These are phyloP conservation scores for Anthracocystis walkeri DNA, from an alignment of 1,284 basidiomycete genomes.

Conservation along the genomic window DNA sequence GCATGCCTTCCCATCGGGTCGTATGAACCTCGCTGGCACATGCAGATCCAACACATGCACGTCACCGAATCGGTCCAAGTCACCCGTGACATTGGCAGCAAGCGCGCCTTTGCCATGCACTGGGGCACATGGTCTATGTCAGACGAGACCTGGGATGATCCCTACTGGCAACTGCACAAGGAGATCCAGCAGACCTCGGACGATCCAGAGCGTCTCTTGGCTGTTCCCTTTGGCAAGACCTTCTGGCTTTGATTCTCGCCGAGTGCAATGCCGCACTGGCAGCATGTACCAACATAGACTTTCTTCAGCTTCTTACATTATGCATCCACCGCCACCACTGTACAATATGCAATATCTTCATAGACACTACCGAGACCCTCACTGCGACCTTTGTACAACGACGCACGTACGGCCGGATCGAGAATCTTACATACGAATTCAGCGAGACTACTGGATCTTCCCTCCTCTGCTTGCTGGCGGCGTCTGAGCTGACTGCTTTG, in stretches of 20 bases:
- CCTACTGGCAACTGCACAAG: conserved; percentile 42
- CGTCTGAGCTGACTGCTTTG: not conserved
- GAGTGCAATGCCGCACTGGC: not conserved
- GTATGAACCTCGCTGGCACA: conserved; percentile 63
- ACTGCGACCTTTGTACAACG: not conserved
- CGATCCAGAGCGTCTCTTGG: conserved; percentile 25
- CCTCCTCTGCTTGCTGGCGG: not conserved
- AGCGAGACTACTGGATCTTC: not conserved
- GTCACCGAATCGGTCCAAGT: conserved; percentile 54
- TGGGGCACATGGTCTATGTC: conserved; percentile 73
- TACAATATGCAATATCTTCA: conserved; percentile 5
- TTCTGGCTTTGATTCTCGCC: conserved; percentile 11
- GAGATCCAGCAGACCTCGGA: conserved; percentile 33
- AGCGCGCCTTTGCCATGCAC: conserved; percentile 69
- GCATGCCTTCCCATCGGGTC: conserved; percentile 72
- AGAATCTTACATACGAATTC: not conserved
- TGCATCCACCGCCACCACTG: conserved; percentile 7
- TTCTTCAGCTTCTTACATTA: not conserved
- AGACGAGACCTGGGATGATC: conserved; percentile 65
- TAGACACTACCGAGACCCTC: not conserved
- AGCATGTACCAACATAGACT: not conserved
- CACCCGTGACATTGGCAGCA: conserved; percentile 57
- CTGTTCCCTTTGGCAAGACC: conserved; percentile 57
- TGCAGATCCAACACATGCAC: conserved; percentile 61
- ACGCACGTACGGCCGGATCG: not conserved